Conservation (phyloP, 2,329 filamentous ascomycete genomes). For the Neopestalotiopsis clavispora region DNA sequence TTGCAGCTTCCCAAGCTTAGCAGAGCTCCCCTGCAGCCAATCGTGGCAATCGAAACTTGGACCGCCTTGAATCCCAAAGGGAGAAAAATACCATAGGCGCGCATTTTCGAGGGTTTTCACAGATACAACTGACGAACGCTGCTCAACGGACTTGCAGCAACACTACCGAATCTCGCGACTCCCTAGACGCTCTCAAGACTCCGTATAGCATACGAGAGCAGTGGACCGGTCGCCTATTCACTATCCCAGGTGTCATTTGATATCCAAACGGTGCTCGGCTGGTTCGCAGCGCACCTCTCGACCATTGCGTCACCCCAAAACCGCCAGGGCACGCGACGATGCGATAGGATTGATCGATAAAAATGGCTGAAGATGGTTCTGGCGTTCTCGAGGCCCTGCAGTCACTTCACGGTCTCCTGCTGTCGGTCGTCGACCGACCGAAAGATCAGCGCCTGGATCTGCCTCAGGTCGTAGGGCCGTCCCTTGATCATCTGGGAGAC, state of each 20-base stretch:
- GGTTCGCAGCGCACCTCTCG: not conserved
- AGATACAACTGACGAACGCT: not conserved
- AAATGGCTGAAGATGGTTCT: constrained; percentile 76
- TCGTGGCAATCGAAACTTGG: not conserved
- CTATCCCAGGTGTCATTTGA: not conserved
- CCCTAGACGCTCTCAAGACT: not conserved
- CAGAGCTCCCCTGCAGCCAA: constrained; percentile 7
- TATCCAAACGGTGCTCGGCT: not conserved
- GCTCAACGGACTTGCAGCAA: not conserved
- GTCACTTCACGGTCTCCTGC: constrained; percentile 84
- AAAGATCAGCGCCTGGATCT: constrained; percentile 67
- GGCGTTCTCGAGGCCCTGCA: constrained; percentile 78
- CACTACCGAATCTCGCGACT: not conserved
- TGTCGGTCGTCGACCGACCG: constrained; percentile 74
- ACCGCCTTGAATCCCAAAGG: not conserved
- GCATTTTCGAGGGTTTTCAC: not conserved
- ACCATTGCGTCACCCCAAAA: not conserved
- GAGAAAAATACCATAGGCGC: not conserved
- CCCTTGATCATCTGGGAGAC: constrained; percentile 67
- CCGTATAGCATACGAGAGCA: not conserved
- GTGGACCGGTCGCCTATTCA: not conserved
- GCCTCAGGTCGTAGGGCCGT: constrained; percentile 48
- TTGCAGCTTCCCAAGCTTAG: constrained; percentile 5
- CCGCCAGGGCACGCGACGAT: constrained; percentile 37
- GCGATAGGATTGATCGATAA: constrained; percentile 49